These are phyloP conservation scores for Tagetes patula DNA, from an alignment of 129 eudicot species.

Conservation along the genomic window DNA sequence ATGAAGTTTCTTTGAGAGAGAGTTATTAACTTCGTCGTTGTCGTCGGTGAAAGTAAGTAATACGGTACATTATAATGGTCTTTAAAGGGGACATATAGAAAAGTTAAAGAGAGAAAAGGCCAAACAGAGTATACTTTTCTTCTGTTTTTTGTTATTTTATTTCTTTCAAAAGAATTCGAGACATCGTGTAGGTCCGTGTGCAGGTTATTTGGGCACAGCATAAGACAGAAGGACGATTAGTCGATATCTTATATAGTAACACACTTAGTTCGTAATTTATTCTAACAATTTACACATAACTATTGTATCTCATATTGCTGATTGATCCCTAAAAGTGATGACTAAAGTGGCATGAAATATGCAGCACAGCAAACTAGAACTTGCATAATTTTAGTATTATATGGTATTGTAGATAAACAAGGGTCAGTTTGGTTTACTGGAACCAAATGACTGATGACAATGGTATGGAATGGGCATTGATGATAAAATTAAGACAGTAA, in stretches of 20 bases:
- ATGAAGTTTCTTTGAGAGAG: conserved; percentile 10
- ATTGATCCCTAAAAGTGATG: neutral
- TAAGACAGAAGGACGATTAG: conserved; percentile 32
- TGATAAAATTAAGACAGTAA: neutral
- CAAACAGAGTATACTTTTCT: conserved; percentile 30
- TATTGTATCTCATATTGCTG: neutral
- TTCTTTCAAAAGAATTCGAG: conserved; percentile 14
- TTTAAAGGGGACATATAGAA: conserved; percentile 36
- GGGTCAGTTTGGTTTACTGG: neutral
- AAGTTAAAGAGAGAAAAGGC: conserved; percentile 37
- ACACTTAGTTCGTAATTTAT: conserved; percentile 11
- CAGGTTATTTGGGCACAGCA: conserved; percentile 34
- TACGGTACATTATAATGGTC: conserved; percentile 37
- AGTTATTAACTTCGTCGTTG: neutral
- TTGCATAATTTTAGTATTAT: neutral
- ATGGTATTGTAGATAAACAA: neutral
- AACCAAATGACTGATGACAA: neutral
- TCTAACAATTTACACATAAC: conserved; percentile 13
- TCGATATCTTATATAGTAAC: conserved; percentile 18
- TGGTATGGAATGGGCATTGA: too few species aligned
- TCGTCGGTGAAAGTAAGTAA: conserved; percentile 28
- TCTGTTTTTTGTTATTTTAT: conserved; percentile 19
- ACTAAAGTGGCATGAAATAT: neutral
- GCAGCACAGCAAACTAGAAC: neutral
- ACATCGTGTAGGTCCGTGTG: conserved; percentile 21